Evolutionary conservation across 768 basidiomycete species (phyloP).

Genomic region (Holtermannia corniformis): DNA sequence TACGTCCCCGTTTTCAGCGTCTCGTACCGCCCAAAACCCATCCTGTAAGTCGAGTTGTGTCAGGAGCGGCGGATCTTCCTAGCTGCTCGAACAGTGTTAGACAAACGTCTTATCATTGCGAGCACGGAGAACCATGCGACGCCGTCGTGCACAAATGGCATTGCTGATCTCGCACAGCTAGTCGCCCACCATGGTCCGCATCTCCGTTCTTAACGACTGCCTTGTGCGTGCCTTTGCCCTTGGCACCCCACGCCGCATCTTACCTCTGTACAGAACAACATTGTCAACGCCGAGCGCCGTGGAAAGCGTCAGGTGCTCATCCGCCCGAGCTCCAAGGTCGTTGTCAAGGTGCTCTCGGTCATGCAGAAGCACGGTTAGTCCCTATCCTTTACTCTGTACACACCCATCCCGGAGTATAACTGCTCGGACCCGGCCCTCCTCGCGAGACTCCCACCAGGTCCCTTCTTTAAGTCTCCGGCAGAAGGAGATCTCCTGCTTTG

Average conservation of each 20-base stretch:
- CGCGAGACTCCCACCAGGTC: conserved; percentile 30
- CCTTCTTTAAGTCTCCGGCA: conserved; percentile 45
- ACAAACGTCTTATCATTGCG: too few relatives aligned
- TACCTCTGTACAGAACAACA: conserved; percentile 57
- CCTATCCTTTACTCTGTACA: conserved; percentile 4
- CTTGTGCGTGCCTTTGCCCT: conserved; percentile 23
- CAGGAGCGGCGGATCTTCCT: too few relatives aligned
- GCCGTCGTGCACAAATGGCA: too few relatives aligned
- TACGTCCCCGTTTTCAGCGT: neutral
- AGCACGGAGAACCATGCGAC: too few relatives aligned
- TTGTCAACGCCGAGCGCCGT: conserved; percentile 98
- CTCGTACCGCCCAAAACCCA: neutral
- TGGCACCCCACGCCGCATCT: neutral
- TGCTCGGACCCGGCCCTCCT: conserved; percentile 35
- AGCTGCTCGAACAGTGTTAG: too few relatives aligned
- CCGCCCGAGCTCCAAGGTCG: conserved; percentile 93
- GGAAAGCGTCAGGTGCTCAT: conserved; percentile 99
- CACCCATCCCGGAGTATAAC: conserved; percentile 38
- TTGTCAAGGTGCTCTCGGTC: conserved; percentile 93
- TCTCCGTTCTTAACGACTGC: conserved; percentile 44
- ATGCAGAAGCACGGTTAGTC: conserved; percentile 96
- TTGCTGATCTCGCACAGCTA: too few relatives aligned
- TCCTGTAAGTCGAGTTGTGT: neutral
- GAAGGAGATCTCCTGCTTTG: conserved; percentile 11
- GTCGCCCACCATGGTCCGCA: conserved; percentile 45